phyloP scores from a whole-genome alignment of 768 basidiomycete species.

The Gyrodon lividus region DNA sequence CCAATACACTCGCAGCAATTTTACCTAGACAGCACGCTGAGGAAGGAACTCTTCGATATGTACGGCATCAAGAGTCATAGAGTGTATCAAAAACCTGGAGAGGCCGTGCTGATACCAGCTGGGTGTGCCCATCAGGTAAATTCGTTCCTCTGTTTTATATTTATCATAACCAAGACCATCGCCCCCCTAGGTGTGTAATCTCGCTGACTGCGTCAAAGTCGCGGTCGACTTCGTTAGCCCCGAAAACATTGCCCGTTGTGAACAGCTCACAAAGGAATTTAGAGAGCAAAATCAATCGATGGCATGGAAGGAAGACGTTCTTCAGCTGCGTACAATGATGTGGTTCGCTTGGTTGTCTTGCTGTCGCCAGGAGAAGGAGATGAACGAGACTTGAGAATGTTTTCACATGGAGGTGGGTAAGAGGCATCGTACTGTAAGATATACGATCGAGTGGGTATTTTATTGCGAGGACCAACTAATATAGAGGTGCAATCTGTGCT shows the following conservation, averaged over 20 bases:
- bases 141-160: conserved; percentile 2
- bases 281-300: conserved; percentile 83
- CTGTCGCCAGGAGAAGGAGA: conserved; percentile 44
- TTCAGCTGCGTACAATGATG: conserved; percentile 90
- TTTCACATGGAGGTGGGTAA: background rate
- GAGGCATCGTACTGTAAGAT: conserved; percentile 20
- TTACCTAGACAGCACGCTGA: conserved; percentile 71
- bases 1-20: conserved; percentile 91
- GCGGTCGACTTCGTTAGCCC: conserved; percentile 94
- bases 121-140: conserved; percentile 88
- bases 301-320: conserved; percentile 92
- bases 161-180: background rate
- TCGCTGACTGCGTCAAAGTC: conserved; percentile 95
- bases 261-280: conserved; percentile 84
- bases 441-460: conserved; percentile 22
- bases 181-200: conserved; percentile 72
- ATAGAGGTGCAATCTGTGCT: conserved; percentile 24
- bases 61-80: conserved; percentile 76
- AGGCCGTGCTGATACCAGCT: conserved; percentile 94
- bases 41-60: conserved; percentile 64
- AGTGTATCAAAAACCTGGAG: conserved; percentile 87
- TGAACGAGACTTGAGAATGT: conserved; percentile 29
- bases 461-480: conserved; percentile 28
- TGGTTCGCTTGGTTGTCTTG: conserved; percentile 91
- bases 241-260: conserved; percentile 87